Percentiles rank a stretch among this genome's conserved stretches.
Conservation (phyloP, 2,329 filamentous ascomycete genomes). For the Alternaria sp. region DNA sequence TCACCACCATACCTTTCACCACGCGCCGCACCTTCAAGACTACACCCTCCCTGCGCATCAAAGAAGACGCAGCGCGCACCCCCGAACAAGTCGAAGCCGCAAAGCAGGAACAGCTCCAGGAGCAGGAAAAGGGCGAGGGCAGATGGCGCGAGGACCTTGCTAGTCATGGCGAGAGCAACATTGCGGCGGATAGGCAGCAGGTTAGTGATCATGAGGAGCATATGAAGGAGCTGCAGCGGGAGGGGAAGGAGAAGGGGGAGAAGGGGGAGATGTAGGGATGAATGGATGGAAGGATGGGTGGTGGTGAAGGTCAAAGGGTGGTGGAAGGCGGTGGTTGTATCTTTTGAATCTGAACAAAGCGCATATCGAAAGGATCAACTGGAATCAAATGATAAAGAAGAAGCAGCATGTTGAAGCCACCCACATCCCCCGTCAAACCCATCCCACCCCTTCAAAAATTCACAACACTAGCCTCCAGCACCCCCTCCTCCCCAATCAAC, state of each 20-base stretch:
- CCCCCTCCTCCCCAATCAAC: slow-evolving; percentile 58
- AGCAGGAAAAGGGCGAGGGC: slow-evolving; percentile 52
- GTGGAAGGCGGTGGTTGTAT: not conserved
- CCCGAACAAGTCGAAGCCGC: slow-evolving; percentile 50
- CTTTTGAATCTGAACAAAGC: not conserved
- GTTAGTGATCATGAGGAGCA: slow-evolving; percentile 52
- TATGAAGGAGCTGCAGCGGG: slow-evolving; percentile 54
- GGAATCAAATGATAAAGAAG: not conserved
- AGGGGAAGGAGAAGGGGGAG: slow-evolving; percentile 51
- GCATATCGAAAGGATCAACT: not conserved
- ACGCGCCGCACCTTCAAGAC: slow-evolving; percentile 38
- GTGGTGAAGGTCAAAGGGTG: too few species aligned
- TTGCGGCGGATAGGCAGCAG: slow-evolving; percentile 52
- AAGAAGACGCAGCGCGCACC: slow-evolving; percentile 50
- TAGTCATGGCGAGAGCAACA: slow-evolving; percentile 48
- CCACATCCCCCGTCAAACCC: not conserved
- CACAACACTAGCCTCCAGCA: slow-evolving; percentile 60
- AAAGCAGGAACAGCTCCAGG: slow-evolving; percentile 54
- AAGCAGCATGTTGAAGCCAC: not conserved
- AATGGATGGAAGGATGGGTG: not conserved
- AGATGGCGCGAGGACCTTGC: slow-evolving; percentile 54
- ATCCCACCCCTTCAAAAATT: slow-evolving; percentile 38
- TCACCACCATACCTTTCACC: not conserved
- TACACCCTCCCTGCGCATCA: slow-evolving; percentile 42
- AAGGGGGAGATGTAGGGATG: slow-evolving; percentile 38